Conservation (phyloP, 2,329 filamentous ascomycete species). For the Dactylellina haptotyla region DNA sequence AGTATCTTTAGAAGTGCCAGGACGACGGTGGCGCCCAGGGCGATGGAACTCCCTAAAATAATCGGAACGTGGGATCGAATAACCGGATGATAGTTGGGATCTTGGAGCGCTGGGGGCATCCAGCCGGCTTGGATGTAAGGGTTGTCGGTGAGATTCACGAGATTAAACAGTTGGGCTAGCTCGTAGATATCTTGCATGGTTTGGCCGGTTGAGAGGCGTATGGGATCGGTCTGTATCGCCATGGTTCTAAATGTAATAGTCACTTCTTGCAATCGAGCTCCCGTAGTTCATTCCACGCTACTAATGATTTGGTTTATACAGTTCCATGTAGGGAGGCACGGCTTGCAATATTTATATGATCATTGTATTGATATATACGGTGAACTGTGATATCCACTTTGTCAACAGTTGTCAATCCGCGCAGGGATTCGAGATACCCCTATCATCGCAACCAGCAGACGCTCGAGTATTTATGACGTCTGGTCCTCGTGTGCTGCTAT, state of each 20-base stretch:
- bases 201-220: not conserved
- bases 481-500: no score
- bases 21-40: not conserved
- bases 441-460: no score
- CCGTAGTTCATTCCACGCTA: no score
- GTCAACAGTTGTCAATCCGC: no score
- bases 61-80: not conserved
- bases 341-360: no score
- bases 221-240: not conserved
- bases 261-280: no score
- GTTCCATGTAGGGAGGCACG: no score
- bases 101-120: not conserved
- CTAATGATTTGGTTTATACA: no score
- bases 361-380: no score
- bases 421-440: no score
- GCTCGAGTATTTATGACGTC: no score
- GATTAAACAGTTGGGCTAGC: not conserved
- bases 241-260: not conserved
- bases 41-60: not conserved
- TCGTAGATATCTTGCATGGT: conserved; percentile 9
- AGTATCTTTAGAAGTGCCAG: not conserved
- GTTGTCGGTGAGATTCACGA: conserved; percentile 6
- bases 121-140: not conserved
- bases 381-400: no score
- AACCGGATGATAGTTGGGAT: not conserved